Base-by-base conservation (phyloP, 306 rosid genomes). In the Malus orientalis region DNA sequence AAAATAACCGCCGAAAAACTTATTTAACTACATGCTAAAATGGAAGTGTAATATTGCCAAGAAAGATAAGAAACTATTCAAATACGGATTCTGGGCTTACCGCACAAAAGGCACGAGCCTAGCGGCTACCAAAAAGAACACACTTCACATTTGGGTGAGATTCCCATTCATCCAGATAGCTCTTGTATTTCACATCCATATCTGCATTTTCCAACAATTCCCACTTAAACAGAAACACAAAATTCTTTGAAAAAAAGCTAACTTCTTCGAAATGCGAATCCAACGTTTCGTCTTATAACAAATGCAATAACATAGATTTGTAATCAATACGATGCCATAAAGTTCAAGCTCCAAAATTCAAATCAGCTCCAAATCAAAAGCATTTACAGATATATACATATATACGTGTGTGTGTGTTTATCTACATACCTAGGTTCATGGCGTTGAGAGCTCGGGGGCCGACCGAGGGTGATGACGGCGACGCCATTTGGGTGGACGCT, bases 371-470 rank as follows among this genome's bases (percentile, higher is more conserved):
- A 63, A 7, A 29, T 27, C 67, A 62, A 62, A 60, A 60, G 66
- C 36, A 13, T 29, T 63, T 4, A 33, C 25, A 19, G 53, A 47
- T 47, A 47, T 0, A 36, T 36, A 30, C 11, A 8, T 8, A 8
- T 40, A 45, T 9, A 12, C 4, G 13, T 0, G 15, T 47, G 53
- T 15, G 6, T 30, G 33, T 30, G 33, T 30, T 30, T 47, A 15
- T 47, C 6, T 40, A 32, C 38, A 79, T 47, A 92, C 98, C 99
- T 81, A 96, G 36, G 70, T 85, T 88, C 99, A 96, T 91, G 75
- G 98, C 99, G 84, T 92, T 96, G 83, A 96, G 98, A 83, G 99
- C 99, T 93, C 85, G 40, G 88, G 99, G 33, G 85, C 53, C 99
- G 99, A 88, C 89, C 97, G 84, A 96, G 99, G 14, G 98, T 89